These are phyloP conservation scores for Pythium brachiatum DNA, from an alignment of 352 stramenopile species.

Conservation along the genomic window DNA sequence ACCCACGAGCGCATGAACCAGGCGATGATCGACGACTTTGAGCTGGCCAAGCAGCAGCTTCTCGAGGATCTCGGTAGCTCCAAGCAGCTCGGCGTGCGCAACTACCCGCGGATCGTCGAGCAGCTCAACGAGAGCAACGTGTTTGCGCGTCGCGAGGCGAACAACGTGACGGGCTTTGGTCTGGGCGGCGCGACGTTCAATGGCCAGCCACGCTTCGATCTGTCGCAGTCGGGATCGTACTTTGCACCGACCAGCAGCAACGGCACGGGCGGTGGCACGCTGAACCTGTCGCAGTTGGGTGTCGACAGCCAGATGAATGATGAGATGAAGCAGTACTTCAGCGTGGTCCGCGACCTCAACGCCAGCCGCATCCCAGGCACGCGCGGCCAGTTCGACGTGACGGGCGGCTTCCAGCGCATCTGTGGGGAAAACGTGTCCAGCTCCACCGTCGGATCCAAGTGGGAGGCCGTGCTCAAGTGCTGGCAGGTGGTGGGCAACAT, in stretches of 20 bases:
- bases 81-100: slow-evolving; percentile 65
- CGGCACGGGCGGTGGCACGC: slow-evolving; percentile 19
- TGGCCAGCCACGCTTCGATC: slow-evolving; percentile 50
- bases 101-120: slow-evolving; percentile 64
- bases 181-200: slow-evolving; percentile 49
- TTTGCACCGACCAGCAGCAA: slow-evolving; percentile 24
- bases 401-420: slow-evolving; percentile 49
- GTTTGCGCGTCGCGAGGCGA: slow-evolving; percentile 42
- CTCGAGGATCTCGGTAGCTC: slow-evolving; percentile 66
- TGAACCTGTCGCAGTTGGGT: slow-evolving; percentile 65
- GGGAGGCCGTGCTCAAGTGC: slow-evolving; percentile 75
- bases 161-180: slow-evolving; percentile 34
- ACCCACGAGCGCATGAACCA: slow-evolving; percentile 85
- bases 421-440: slow-evolving; percentile 54
- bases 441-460: slow-evolving; percentile 62
- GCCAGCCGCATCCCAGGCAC: slow-evolving; percentile 60
- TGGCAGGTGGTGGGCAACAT: slow-evolving; percentile 78
- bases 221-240: slow-evolving; percentile 30
- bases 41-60: slow-evolving; percentile 68
- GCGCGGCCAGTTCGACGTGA: slow-evolving; percentile 70
- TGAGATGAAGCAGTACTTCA: slow-evolving; percentile 82
- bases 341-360: slow-evolving; percentile 72
- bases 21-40: slow-evolving; percentile 86
- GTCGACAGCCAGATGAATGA: slow-evolving; percentile 73
- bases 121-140: slow-evolving; percentile 42